Evolutionary conservation across 441 rosid genomes (phyloP).

Genomic region (Breynia disticha): DNA sequence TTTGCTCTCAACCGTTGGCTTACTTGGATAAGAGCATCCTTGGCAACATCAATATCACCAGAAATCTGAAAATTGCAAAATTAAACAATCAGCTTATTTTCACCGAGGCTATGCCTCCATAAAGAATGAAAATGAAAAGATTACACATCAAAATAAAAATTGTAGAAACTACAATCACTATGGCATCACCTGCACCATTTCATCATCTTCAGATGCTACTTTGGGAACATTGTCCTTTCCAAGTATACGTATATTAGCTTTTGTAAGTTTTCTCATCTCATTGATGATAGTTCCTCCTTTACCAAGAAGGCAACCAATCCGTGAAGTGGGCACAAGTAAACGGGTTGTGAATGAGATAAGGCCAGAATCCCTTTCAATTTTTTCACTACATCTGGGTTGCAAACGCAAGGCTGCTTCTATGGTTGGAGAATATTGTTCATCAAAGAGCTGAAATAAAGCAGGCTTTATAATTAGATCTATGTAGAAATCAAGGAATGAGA

Average conservation of each 20-base stretch:
- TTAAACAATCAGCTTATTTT: conserved; percentile 8
- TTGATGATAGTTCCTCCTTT: conserved; percentile 85
- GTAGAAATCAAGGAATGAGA: not conserved
- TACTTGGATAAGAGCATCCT: conserved; percentile 85
- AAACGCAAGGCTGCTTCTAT: conserved; percentile 81
- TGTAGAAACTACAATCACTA: too few relatives aligned
- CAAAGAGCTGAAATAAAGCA: conserved; percentile 42
- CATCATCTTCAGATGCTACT: conserved; percentile 82
- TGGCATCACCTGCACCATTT: conserved; percentile 83
- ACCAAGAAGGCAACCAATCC: conserved; percentile 95
- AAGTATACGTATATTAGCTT: conserved; percentile 85
- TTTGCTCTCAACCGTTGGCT: conserved; percentile 79
- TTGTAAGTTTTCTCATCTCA: conserved; percentile 83
- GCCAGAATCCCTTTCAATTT: conserved; percentile 90
- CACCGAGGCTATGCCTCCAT: conserved; percentile 3
- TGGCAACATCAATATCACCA: conserved; percentile 91
- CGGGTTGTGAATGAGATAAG: conserved; percentile 74
- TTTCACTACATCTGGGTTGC: conserved; percentile 93
- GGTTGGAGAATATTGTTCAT: conserved; percentile 77
- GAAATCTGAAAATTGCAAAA: conserved; percentile 45
- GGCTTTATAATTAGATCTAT: conserved; percentile 1
- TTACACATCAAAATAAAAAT: conserved; percentile 1
- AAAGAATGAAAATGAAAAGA: not conserved
- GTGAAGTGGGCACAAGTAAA: conserved; percentile 80
- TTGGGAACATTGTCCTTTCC: conserved; percentile 88